These are phyloP conservation scores for Pythium rhizo-oryzae DNA, from an alignment of 352 stramenopile species.

Conservation along the genomic window DNA sequence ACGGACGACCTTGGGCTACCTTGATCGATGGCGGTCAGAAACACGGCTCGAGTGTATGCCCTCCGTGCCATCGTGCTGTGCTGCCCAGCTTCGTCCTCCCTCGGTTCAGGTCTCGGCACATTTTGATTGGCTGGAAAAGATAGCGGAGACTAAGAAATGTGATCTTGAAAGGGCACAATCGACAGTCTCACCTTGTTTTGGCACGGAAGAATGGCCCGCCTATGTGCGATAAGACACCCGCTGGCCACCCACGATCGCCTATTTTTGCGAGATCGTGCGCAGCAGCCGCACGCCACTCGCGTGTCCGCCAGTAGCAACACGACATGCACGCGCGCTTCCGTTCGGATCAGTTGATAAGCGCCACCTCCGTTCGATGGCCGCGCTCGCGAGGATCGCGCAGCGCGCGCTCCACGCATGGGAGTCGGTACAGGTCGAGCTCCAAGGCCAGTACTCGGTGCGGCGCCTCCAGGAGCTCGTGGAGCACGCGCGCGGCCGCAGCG, in stretches of 20 bases:
- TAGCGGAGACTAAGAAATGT: too few species aligned
- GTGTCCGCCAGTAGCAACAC: neutral
- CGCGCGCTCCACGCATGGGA: neutral
- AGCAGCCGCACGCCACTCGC: neutral
- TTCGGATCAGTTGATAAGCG: too few species aligned
- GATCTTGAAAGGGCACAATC: too few species aligned
- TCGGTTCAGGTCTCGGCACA: too few species aligned
- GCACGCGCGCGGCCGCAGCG: too few species aligned
- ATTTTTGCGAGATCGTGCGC: neutral
- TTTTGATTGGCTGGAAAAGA: too few species aligned
- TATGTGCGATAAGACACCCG: neutral
- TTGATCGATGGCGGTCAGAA: neutral
- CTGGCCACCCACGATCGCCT: neutral
- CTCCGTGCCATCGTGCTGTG: too few species aligned
- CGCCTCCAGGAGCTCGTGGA: neutral
- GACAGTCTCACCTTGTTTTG: too few species aligned
- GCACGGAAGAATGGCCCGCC: neutral
- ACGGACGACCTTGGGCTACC: too few species aligned
- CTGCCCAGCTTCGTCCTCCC: too few species aligned
- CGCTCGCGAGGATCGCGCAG: too few species aligned
- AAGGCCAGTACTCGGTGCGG: neutral
- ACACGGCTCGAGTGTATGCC: neutral
- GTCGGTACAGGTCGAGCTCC: constrained; percentile 1
- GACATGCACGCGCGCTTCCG: neutral
- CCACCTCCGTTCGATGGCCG: too few species aligned